Evolutionary conservation across 2,329 filamentous ascomycete species (phyloP), one percentile per base, ranked within the genome.

Genomic region (Aspergillus amoenus): DNA sequence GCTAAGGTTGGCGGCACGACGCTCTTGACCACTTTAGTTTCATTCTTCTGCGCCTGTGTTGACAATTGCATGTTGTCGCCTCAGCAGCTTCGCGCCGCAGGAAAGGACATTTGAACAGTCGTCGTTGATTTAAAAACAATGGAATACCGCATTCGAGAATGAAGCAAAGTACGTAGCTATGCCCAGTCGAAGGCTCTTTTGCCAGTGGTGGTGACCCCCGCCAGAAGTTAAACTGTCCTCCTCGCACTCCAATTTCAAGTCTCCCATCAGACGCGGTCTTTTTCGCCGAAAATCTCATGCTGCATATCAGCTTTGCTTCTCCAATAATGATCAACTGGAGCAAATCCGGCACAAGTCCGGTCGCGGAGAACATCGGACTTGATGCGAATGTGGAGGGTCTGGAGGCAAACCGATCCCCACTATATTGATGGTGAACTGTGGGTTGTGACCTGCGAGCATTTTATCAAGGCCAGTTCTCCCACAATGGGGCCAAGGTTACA

Each of bases 371-470:
- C 57, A 60, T 72, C 70, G 70, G 70, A 73, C 67, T 73, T 71
- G 65, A 58, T 73, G 70, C 70, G 70, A 73, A 63, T 68, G 67
- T 64, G 69, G 68, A 71, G 68, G 64, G 62, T 67, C 66, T 64
- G 69, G 68, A 71, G 68, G 64, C 32, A 47, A 52, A 32, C 51
- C 57, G 57, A 57, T 52, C 56, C 57, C 62, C 55, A 57, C 58
- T 47, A 55, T 45, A 40, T 7, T 21, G 48, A 52, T 53, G 13
- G 18, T n/a, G 27, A 11, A 27, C 61, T 56, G 32, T 60, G 52
- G 55, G 34, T 39, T 22, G 21, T 17, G 11, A 46, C 27, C 4
- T 22, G 13, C 51, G 12, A 34, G 11, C 24, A 27, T 27, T 51
- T 53, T 52, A 44, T 53, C 27, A 57, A 40, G 18, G 12, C 49